Evolutionary conservation across 1,284 basidiomycete species (phyloP).

Genomic region (Melanopsichium pennsylvanicum): DNA sequence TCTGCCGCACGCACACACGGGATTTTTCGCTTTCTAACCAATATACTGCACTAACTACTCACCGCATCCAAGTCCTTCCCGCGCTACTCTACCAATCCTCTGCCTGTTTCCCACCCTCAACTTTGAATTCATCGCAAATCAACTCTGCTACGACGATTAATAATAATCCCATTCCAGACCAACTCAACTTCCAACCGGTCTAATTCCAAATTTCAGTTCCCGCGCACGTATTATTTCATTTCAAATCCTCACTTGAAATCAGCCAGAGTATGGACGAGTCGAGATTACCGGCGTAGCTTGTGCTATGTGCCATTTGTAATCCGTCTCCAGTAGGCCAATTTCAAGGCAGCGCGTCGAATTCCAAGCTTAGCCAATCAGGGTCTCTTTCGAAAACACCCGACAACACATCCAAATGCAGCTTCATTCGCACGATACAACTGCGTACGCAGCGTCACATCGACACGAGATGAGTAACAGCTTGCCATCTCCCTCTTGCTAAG

Average conservation of each 20-base stretch:
- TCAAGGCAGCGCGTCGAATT: constrained; percentile 1
- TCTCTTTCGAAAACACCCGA: constrained; percentile 47
- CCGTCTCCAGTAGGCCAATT: background rate
- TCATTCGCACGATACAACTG: constrained; percentile 33
- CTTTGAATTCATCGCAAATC: background rate
- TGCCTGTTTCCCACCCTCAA: no score
- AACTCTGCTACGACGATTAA: no score
- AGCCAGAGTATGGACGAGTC: background rate
- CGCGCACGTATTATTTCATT: background rate
- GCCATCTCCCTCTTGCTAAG: no score
- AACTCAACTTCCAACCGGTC: constrained; percentile 10
- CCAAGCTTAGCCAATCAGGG: constrained; percentile 40
- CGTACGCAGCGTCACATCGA: no score
- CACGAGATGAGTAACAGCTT: no score
- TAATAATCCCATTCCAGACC: no score
- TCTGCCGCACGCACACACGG: background rate
- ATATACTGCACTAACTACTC: no score
- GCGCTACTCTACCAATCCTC: no score
- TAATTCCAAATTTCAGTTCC: background rate
- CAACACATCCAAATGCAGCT: background rate
- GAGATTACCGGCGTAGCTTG: constrained; percentile 1
- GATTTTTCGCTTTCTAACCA: background rate
- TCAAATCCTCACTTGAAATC: constrained; percentile 5
- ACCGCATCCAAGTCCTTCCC: no score
- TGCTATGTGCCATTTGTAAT: constrained; percentile 31